These are phyloP conservation scores for Thalassia testudinum DNA, from an alignment of 116 monocot genomes.

Conservation along the genomic window DNA sequence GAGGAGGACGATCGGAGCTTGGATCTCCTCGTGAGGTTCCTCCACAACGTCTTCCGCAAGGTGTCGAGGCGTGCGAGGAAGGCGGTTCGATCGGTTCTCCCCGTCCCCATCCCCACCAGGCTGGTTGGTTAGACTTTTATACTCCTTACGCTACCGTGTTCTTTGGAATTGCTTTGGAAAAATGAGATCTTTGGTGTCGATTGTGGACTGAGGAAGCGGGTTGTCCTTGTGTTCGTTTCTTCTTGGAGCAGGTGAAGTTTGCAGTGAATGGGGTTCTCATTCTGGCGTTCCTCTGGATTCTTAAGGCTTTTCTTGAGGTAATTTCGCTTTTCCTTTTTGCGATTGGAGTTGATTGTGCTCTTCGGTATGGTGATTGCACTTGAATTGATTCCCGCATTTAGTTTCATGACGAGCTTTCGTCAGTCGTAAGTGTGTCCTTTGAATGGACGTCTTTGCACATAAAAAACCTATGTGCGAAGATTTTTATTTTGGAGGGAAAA, in stretches of 20 bases:
- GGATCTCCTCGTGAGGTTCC: conserved; percentile 63
- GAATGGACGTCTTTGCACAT: too few relatives aligned
- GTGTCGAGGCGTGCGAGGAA: conserved; percentile 52
- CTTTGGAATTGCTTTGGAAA: background rate
- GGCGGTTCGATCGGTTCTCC: conserved; percentile 76
- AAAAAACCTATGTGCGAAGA: too few relatives aligned
- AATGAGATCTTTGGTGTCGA: background rate
- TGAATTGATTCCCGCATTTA: too few relatives aligned
- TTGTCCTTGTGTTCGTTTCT: background rate
- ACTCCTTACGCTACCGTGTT: background rate
- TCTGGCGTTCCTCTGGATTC: conserved; percentile 76
- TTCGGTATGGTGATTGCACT: too few relatives aligned
- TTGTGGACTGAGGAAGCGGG: background rate
- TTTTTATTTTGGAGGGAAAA: too few relatives aligned
- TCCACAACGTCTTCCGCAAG: conserved; percentile 55
- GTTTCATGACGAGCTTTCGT: too few relatives aligned
- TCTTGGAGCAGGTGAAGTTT: conserved; percentile 49
- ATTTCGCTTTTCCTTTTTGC: too few relatives aligned
- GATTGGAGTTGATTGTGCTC: too few relatives aligned
- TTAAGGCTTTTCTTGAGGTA: conserved; percentile 95
- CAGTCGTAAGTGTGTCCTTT: too few relatives aligned
- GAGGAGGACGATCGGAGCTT: conserved; percentile 79
- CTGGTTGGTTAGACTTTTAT: conserved; percentile 23
- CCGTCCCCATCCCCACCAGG: conserved; percentile 51
- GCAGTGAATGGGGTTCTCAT: conserved; percentile 79